Evolutionary conservation across 331 rosid species (phyloP).

Genomic region (Rhamnella rubrinervis): DNA sequence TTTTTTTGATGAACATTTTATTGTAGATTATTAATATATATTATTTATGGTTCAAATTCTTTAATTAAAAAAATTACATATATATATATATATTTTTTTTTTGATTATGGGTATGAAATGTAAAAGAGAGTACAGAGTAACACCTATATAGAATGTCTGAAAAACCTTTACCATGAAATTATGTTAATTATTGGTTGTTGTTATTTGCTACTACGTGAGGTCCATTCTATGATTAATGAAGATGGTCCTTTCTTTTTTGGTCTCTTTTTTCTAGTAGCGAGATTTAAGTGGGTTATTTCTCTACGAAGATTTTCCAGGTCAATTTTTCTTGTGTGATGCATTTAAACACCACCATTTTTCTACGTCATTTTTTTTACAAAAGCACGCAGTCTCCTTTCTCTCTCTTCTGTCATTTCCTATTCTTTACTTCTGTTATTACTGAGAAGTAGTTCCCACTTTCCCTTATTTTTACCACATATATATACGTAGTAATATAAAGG

Average conservation of each 20-base stretch:
- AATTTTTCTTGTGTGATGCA: background rate
- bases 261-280: background rate
- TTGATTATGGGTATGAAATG: no score
- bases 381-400: background rate
- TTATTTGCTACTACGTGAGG: no score
- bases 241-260: background rate
- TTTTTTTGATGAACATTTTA: no score
- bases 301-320: conserved; percentile 1
- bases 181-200: no score
- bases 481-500: background rate
- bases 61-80: no score
- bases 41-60: no score
- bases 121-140: no score
- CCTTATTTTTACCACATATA: conserved; percentile 14
- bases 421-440: conserved; percentile 5
- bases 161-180: no score
- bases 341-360: conserved; percentile 7
- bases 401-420: conserved; percentile 2
- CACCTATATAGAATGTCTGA: no score
- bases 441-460: conserved; percentile 16
- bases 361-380: background rate
- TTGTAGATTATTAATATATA: no score
- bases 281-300: conserved; percentile 4
- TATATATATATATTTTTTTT: no score
- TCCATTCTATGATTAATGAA: no score